Conservation (phyloP, 371 early-diverging fungal species). For the Cladochytrium tenue region DNA sequence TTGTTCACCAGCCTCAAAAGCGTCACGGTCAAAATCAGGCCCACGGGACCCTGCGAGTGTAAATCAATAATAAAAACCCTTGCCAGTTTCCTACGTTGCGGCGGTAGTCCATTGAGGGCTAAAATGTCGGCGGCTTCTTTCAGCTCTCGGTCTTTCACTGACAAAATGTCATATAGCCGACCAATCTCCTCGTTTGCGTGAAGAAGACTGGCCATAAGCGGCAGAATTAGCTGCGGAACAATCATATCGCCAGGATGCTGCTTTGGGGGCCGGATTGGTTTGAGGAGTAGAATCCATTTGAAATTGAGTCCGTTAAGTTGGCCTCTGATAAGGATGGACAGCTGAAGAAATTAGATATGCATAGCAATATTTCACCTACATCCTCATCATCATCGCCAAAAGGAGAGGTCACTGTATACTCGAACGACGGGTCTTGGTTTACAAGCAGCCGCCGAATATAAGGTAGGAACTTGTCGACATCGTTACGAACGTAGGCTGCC, state of each 20-base stretch:
- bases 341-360: background rate
- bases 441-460: constrained; percentile 3
- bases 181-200: constrained; percentile 1
- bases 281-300: constrained; percentile 12
- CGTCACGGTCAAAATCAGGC: background rate
- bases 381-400: background rate
- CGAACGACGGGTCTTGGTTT: constrained; percentile 5
- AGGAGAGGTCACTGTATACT: background rate
- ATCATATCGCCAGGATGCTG: constrained; percentile 2
- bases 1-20: background rate
- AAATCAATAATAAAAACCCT: background rate
- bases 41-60: background rate
- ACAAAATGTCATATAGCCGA: background rate
- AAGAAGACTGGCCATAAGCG: constrained; percentile 5
- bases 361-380: background rate
- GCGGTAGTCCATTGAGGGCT: background rate
- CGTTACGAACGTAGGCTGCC: constrained; percentile 18
- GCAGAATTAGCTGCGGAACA: constrained; percentile 2
- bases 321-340: constrained; percentile 5
- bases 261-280: background rate
- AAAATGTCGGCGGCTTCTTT: background rate
- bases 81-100: background rate
- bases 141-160: background rate
- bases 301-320: constrained; percentile 6
- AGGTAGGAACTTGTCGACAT: constrained; percentile 3